Evolutionary conservation across 2,329 filamentous ascomycete genomes (phyloP), one percentile per base, ranked within the genome.

Genomic region (Trichothecium roseum): DNA sequence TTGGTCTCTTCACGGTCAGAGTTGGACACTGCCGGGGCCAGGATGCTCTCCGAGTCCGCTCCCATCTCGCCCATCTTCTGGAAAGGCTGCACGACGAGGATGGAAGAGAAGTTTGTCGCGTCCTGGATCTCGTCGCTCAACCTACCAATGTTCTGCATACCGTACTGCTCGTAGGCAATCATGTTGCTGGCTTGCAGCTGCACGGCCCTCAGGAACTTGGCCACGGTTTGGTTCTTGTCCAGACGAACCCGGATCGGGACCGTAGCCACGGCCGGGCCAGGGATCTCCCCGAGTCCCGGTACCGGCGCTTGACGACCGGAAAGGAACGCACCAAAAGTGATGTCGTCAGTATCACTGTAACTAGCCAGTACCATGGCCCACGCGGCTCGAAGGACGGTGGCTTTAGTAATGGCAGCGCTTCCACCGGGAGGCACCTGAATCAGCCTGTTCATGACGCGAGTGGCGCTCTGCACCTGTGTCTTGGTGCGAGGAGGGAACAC

Each of bases 1-100:
- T 59, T 62, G 39, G 57, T 55, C n/a, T n/a, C 32, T 6, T 37
- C 35, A n/a, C n/a, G n/a, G n/a, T n/a, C 20, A 24, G 10, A 10
- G 28, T 17, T 30, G 28, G n/a, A 17, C 28, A 17, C 17, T 18
- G 16, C 20, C 9, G 26, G 16, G 12, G 18, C 27, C 3, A 37
- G 14, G 9, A 32, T 17, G 6, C 29, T 18, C 6, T 29, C 22
- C 13, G 30, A 32, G 26, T 37, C 24, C 15, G 13, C 15, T 3
- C 30, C 36, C 12, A 36, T 36, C 35, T 31, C 28, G 18, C n/a
- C 15, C 32, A 39, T 30, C 24, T 35, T 35, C 29, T 39, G 28
- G 15, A 28, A 29, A 5, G 42, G 20, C 34, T 45, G 43, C 13
- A 45, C 36, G 16, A 44, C 37, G 18, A 45, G 38, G 15, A 45